phyloP scores from a whole-genome alignment of 495 filamentous ascomycete genomes.

The Amniculicola lignicola region DNA sequence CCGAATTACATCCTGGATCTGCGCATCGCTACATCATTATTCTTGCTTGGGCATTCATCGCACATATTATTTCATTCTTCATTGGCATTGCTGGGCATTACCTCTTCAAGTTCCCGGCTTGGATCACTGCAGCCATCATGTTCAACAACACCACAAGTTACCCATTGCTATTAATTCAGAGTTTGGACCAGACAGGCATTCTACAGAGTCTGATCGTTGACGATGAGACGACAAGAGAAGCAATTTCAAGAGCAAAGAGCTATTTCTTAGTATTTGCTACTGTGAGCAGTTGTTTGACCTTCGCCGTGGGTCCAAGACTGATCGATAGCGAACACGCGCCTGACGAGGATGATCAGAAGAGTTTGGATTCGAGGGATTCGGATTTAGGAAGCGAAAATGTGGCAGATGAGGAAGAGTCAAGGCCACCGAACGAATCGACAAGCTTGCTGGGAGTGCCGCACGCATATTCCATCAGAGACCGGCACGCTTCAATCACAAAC shows the following conservation, averaged over 20 bases:
- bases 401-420: constrained; percentile 36
- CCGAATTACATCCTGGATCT: constrained; percentile 54
- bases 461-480: constrained; percentile 9
- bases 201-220: constrained; percentile 50
- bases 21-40: constrained; percentile 56
- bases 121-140: constrained; percentile 60
- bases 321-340: constrained; percentile 47
- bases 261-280: constrained; percentile 63
- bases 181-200: constrained; percentile 62
- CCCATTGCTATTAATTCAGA: constrained; percentile 61
- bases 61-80: constrained; percentile 50
- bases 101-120: constrained; percentile 55
- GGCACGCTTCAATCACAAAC: not conserved
- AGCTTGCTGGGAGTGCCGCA: constrained; percentile 41
- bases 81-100: constrained; percentile 47
- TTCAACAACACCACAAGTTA: constrained; percentile 72
- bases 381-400: constrained; percentile 28
- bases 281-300: constrained; percentile 57
- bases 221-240: constrained; percentile 47
- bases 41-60: constrained; percentile 54
- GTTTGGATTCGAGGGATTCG: not conserved
- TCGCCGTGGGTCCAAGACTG: constrained; percentile 59
- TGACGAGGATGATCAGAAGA: constrained; percentile 25
- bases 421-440: constrained; percentile 43
- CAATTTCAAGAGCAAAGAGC: constrained; percentile 62